Conservation (phyloP, 148 eudicot genomes). For the Arctostaphylos glauca region DNA sequence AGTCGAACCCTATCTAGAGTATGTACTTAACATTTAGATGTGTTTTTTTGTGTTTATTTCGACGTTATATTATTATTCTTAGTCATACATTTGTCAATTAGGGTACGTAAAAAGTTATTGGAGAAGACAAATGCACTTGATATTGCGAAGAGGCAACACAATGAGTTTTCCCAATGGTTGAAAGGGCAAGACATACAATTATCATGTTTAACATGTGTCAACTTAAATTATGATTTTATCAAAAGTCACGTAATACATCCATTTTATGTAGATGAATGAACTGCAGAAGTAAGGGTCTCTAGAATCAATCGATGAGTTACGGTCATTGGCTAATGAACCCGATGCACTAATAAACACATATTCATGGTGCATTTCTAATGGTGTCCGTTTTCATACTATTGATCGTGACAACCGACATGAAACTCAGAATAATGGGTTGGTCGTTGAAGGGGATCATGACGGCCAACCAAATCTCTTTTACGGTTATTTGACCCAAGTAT, state of each 20-base stretch:
- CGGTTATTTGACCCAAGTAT: constrained; percentile 1
- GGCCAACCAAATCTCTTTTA: neutral
- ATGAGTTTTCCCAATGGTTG: neutral
- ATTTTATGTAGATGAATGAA: neutral
- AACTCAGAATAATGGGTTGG: constrained; percentile 13
- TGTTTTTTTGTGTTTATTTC: neutral
- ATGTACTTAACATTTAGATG: neutral
- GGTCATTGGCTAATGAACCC: constrained; percentile 14
- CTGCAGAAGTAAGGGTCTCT: neutral
- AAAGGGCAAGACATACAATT: neutral
- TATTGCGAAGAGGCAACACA: neutral
- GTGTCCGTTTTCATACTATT: neutral
- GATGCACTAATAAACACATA: neutral
- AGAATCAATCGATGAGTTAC: neutral
- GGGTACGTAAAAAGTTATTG: neutral
- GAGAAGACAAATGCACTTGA: neutral
- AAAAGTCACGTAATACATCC: neutral
- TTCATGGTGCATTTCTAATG: constrained; percentile 11
- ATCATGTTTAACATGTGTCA: neutral
- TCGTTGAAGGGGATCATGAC: constrained; percentile 7
- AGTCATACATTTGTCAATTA: neutral
- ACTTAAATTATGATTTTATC: neutral
- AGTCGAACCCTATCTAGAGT: neutral
- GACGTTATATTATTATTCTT: neutral
- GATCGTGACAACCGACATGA: neutral